These are phyloP conservation scores for Alternaria gaisen DNA, from an alignment of 2,329 filamentous ascomycete genomes.

Conservation along the genomic window DNA sequence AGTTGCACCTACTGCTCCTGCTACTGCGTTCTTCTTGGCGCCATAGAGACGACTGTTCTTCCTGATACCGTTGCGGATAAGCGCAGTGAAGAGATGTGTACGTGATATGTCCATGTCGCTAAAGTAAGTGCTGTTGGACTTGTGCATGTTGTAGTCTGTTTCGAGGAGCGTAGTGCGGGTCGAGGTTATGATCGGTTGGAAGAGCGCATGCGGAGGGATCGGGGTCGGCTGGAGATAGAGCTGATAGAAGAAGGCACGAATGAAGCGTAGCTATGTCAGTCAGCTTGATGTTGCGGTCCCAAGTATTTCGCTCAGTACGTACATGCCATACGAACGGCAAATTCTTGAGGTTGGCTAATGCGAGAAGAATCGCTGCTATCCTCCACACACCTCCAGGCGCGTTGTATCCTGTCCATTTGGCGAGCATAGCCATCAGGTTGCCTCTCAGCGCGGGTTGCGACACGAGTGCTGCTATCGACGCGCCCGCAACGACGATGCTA, in stretches of 20 bases:
- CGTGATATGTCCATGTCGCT: conserved; percentile 84
- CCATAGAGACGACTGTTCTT: conserved; percentile 37
- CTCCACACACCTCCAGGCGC: conserved; percentile 48
- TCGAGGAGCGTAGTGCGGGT: conserved; percentile 76
- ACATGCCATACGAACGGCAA: conserved; percentile 80
- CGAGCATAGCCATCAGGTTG: conserved; percentile 21
- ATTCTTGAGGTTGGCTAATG: conserved; percentile 73
- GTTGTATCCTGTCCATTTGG: conserved; percentile 40
- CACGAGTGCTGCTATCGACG: conserved; percentile 34
- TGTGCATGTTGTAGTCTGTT: conserved; percentile 87
- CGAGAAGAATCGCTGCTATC: conserved; percentile 45
- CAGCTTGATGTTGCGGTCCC: conserved; percentile 8
- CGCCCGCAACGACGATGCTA: conserved; percentile 32
- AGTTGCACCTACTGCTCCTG: conserved; percentile 26
- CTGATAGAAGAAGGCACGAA: conserved; percentile 58
- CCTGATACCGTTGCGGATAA: conserved; percentile 57
- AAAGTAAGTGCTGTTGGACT: conserved; percentile 87
- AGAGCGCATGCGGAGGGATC: conserved; percentile 69
- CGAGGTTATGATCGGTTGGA: conserved; percentile 73
- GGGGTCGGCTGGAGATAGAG: conserved; percentile 55
- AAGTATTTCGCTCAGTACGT: conserved; percentile 46
- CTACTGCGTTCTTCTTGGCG: conserved; percentile 29
- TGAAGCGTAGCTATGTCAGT: conserved; percentile 54
- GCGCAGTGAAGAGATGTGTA: conserved; percentile 75
- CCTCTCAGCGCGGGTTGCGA: conserved; percentile 32